Base-by-base conservation (phyloP, 1,284 basidiomycete species). In the Tausonia pullulans region DNA sequence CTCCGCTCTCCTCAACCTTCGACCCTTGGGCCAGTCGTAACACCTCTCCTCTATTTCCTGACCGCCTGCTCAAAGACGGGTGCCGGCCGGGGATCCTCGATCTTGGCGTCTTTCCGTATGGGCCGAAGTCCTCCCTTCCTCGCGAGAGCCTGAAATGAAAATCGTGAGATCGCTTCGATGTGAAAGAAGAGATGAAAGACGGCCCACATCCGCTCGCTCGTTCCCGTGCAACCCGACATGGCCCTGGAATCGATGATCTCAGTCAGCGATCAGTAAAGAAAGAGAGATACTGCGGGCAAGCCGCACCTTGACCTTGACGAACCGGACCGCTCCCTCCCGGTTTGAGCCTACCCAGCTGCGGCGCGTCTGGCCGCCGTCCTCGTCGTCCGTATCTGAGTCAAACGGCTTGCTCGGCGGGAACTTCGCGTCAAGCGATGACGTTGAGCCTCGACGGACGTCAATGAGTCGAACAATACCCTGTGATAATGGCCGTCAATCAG, bases 401-500 rank as follows among this genome's bases (percentile, higher is more conserved):
- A 45, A 58, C 13, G 5, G n/a, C 44, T 58, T 58, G 14, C 8
- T 48, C 3, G 57, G 57, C 4, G 40, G 45, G 3, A 27, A n/a
- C 2, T n/a, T n/a, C 7, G 57, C 6, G 14, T 58, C n/a, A 11
- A 46, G 7, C 14, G 57, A 58, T 3, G 57, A 27, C 3, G 57
- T 58, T 3, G 57, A 58, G 3, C 41, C 50, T 53, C 60, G 60
- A 45, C 60, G 49, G n/a, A 52, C 41, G 16, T 61, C 60, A 41
- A 78, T 67, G 2, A 77, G 70, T 10, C 74, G 73, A 5, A 75
- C 64, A 7, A 78, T 67, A 58, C 77, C 75, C 48, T 73, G 70
- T 27, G 1, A 27, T 27, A 27, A 27, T 27, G 27, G 27, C 27
- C 27, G 27, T 27, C 27, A 27, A 27, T 27, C 27, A 27, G 27